Percentiles rank a stretch among this genome's conserved stretches.
Conservation (phyloP, 2,329 filamentous ascomycete species). For the Diplocarpon mali region DNA sequence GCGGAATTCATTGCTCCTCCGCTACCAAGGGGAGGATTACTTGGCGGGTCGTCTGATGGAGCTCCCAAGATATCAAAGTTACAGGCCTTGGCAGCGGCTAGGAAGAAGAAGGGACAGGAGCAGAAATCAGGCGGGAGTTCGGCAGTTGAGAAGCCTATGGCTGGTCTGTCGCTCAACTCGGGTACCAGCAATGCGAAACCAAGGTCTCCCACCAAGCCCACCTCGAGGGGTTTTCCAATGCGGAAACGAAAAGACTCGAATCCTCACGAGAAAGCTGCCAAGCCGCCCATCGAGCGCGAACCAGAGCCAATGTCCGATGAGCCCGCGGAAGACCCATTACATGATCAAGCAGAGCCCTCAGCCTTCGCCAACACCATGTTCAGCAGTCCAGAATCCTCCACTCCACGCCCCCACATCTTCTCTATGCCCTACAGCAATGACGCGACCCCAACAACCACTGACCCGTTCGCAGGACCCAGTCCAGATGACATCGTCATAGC, state of each 20-base stretch:
- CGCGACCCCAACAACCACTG: conserved; percentile 32
- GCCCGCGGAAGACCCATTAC: conserved; percentile 10
- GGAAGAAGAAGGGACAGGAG: conserved; percentile 71
- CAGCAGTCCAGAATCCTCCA: conserved; percentile 1
- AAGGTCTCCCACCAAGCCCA: background rate
- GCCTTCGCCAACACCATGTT: conserved; percentile 34
- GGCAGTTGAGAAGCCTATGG: conserved; percentile 22
- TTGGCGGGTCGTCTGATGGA: conserved; percentile 62
- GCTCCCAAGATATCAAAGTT: conserved; percentile 76
- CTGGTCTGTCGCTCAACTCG: conserved; percentile 11
- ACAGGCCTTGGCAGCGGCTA: conserved; percentile 75
- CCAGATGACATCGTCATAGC: conserved; percentile 82
- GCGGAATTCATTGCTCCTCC: conserved; percentile 53
- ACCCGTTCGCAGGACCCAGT: conserved; percentile 74
- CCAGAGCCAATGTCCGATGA: conserved; percentile 3
- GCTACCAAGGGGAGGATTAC: conserved; percentile 51
- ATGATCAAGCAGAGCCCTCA: conserved; percentile 28
- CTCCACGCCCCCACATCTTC: conserved; percentile 21
- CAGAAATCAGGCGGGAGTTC: conserved; percentile 30
- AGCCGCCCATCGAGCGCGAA: conserved; percentile 5
- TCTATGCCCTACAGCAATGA: conserved; percentile 31
- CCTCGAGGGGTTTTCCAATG: conserved; percentile 20
- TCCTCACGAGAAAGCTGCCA: conserved; percentile 22
- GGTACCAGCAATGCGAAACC: conserved; percentile 1
- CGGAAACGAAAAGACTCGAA: conserved; percentile 27